Conservation (phyloP, 331 rosid species). For the Quercus lobata region DNA sequence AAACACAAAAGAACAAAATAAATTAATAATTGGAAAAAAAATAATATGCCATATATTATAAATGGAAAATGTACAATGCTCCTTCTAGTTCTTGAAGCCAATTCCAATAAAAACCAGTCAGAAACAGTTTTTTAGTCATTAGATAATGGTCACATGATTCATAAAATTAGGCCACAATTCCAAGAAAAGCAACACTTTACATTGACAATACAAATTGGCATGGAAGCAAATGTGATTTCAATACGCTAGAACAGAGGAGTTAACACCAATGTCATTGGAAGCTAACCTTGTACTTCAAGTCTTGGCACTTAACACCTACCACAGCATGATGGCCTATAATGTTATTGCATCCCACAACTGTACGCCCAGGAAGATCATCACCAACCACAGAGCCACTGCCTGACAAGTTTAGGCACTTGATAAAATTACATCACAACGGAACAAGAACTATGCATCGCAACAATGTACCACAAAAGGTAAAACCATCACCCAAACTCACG, state of each 20-base stretch:
- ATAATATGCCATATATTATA: background rate
- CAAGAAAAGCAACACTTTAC: background rate
- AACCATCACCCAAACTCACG: slow-evolving; percentile 52
- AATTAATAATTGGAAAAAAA: background rate
- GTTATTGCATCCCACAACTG: slow-evolving; percentile 74
- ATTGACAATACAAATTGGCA: slow-evolving; percentile 1
- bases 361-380: slow-evolving; percentile 79
- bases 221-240: background rate
- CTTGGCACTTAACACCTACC: slow-evolving; percentile 83
- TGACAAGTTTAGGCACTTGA: slow-evolving; percentile 27
- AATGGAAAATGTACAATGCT: background rate
- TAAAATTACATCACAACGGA: slow-evolving; percentile 2
- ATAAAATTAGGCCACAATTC: background rate
- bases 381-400: slow-evolving; percentile 97
- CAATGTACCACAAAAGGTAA: background rate
- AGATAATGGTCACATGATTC: background rate
- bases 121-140: background rate
- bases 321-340: slow-evolving; percentile 85
- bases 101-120: background rate
- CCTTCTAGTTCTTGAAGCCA: background rate
- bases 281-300: slow-evolving; percentile 79
- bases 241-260: background rate
- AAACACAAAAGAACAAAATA: background rate
- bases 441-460: background rate
- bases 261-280: background rate